Evolutionary conservation across 176 grass and related monocot genomes (phyloP), one percentile per base, ranked within the genome.

Genomic region (Raddia distichophylla): DNA sequence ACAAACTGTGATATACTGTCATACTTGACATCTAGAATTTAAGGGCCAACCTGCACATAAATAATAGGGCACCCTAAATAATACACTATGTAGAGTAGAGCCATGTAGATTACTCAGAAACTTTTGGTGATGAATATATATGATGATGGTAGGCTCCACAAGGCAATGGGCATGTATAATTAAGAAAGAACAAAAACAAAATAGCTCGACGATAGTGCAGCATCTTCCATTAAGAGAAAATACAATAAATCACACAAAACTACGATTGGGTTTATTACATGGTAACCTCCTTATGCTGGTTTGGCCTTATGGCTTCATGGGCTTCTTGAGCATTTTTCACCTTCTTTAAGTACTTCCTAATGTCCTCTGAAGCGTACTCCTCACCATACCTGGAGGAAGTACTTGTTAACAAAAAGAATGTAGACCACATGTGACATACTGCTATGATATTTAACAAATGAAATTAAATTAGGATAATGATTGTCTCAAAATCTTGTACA

Each of bases 241-340:
- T n/a, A 63, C 13, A 65, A 68, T 50, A 70, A 48, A 64, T 56
- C 6, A 52, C 35, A 75, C 42, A 81, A 63, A n/a, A 69, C 10
- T 57, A 64, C 4, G 74, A 57, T 78, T 49, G 57, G 69, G 61
- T 66, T 79, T 83, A 93, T 96, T 93, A 98, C 95, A 93, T 95
- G 95, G 95, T 64, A 95, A 74, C 82, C 92, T 95, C 88, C 92
- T 94, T 93, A 98, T 91, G 71, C 71, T 87, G 33, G 92, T n/a
- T 98, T 6, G 95, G 95, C 71, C 95, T 93, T 80, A 98, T 98
- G 69, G 95, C 95, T 93, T 98, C 95, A 91, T 98, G 95, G 10
- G 95, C 92, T 87, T 98, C 95, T 91, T 98, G 95, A 40, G 95
- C 95, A 93, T 95, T 98, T 88, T 98, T 98, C 75, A 98, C 95